These are phyloP conservation scores for Saccharomyces paradoxus DNA, from an alignment of 805 yeast genomes.

Conservation along the genomic window DNA sequence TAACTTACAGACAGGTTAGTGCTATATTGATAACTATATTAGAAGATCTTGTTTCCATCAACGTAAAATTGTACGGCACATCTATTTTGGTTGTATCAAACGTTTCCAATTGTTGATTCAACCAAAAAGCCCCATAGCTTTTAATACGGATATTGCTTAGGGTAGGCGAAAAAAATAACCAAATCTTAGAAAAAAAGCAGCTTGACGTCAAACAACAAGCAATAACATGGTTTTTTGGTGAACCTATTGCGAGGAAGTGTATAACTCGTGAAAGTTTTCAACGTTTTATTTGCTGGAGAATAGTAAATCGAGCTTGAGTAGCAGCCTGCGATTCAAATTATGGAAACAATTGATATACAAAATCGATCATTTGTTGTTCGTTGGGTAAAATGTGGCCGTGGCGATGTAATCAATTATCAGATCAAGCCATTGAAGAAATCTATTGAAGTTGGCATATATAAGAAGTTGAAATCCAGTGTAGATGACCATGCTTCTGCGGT, in stretches of 20 bases:
- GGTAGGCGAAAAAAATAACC: neutral
- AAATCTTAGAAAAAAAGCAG: neutral
- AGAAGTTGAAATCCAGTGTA: conserved; percentile 18
- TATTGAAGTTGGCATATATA: conserved; percentile 36
- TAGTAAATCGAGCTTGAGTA: neutral
- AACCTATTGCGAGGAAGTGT: neutral
- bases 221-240: neutral
- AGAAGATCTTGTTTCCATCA: neutral
- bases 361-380: conserved; percentile 82
- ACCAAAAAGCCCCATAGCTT: neutral
- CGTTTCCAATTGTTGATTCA: neutral
- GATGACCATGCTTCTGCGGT: conserved; percentile 16
- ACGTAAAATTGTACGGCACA: neutral
- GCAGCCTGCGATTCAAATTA: conserved; percentile 17
- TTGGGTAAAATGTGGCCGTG: conserved; percentile 76
- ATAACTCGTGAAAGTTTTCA: neutral
- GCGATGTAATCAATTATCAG: conserved; percentile 65
- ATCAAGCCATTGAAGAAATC: conserved; percentile 69
- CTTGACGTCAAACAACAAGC: neutral
- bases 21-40: neutral
- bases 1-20: neutral
- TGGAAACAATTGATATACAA: conserved; percentile 90
- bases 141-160: neutral
- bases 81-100: neutral
- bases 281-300: neutral